Evolutionary conservation across 2,329 filamentous ascomycete species (phyloP), one percentile per base, ranked within the genome.

Genomic region (Calonectria pseudoreteaudii): DNA sequence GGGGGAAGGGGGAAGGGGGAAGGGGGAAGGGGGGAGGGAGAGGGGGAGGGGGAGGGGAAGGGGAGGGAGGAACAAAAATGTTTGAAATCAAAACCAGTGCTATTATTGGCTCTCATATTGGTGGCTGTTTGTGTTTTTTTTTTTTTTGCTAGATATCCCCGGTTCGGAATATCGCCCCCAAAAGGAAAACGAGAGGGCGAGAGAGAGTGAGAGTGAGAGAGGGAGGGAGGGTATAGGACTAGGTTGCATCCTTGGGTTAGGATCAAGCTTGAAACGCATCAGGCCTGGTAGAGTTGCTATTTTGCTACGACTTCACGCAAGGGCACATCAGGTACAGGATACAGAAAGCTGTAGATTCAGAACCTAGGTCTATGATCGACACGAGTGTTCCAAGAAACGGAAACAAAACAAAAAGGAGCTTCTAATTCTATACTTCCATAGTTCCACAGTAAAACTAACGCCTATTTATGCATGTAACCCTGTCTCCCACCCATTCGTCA

Each of bases 371-470:
- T 70, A 66, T 66, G 10, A 60, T 70, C 66, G 34, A 56, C 58
- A 62, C 34, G 23, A 41, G 44, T 58, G 47, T 47, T 18, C 26
- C 11, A 44, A 20, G 26, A 60, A 44, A n/a, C n/a, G n/a, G 7
- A 44, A 44, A n/a, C n/a, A n/a, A n/a, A n/a, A n/a, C n/a, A 49
- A 7, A 34, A 50, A 73, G 36, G n/a, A 62, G 71, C 64, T 72
- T 77, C 72, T 76, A 79, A 75, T 78, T 75, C 64, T 72, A 74
- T 66, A 67, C 23, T 41, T 62, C 34, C 62, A 56, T 67, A 50
- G 52, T 66, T 64, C 68, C 50, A 69, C 60, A 50, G 34, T 68
- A 50, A 52, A 52, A 65, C 23, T 64, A 78, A 78, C 77, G 70
- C 76, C 78, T 49, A 41, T 36, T 28, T 28, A 26, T 69, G 53